A percentile compares a stretch with the other conserved stretches of the same genome.
phyloP scores from a whole-genome alignment of 306 rosid genomes.

The Cucumis melo region DNA sequence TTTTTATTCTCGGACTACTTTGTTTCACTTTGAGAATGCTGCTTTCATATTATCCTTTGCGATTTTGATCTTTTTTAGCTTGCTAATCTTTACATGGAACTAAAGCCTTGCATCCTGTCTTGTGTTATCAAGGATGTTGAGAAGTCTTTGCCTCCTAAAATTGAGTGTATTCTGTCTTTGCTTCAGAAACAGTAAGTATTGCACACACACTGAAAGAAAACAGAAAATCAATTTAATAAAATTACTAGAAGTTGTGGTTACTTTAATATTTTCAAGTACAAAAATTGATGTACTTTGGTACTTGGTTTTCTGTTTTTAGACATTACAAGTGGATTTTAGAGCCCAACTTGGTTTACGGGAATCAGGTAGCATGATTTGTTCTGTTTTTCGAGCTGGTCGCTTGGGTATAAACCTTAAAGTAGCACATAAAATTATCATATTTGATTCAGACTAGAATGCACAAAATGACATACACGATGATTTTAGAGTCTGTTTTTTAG shows the following conservation, averaged over 20 bases:
- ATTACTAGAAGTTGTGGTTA: background rate
- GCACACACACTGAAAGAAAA: background rate
- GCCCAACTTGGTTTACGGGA: slow-evolving; percentile 98
- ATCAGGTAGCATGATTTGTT: slow-evolving; percentile 49
- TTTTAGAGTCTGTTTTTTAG: background rate
- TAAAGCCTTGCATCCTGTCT: slow-evolving; percentile 95
- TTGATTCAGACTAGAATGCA: slow-evolving; percentile 99
- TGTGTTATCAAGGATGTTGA: slow-evolving; percentile 99
- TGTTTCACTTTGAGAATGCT: too few relatives aligned
- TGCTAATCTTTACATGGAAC: slow-evolving; percentile 93
- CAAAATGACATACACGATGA: slow-evolving; percentile 92
- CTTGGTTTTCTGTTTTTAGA: slow-evolving; percentile 27
- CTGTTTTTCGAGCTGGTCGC: slow-evolving; percentile 64
- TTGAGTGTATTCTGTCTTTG: slow-evolving; percentile 98
- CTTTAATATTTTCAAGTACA: background rate
- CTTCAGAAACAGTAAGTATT: slow-evolving; percentile 88
- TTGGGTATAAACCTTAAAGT: slow-evolving; percentile 96
- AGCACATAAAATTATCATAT: slow-evolving; percentile 93
- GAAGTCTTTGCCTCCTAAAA: slow-evolving; percentile 96
- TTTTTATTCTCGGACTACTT: too few relatives aligned
- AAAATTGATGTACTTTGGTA: background rate
- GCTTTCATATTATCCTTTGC: too few relatives aligned
- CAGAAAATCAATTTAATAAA: background rate
- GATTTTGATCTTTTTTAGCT: slow-evolving; percentile 37
- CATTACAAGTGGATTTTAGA: slow-evolving; percentile 99